These are phyloP conservation scores for Calonectria naviculata DNA, from an alignment of 2,329 filamentous ascomycete genomes.

Conservation along the genomic window DNA sequence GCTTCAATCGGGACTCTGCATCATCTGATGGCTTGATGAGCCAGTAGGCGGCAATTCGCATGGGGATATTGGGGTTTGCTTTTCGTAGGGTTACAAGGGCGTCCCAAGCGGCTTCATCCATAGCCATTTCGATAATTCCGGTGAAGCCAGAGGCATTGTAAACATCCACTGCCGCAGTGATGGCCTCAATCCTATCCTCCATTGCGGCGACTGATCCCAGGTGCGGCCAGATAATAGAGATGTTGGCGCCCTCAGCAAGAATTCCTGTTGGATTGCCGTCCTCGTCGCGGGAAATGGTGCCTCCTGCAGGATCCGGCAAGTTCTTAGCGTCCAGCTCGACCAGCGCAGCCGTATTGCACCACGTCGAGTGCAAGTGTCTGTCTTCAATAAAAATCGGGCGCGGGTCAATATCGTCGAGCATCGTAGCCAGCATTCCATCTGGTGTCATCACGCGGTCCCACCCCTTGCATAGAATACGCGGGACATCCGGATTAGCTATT, in stretches of 20 bases:
- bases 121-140: constrained; percentile 64
- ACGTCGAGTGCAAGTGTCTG: constrained; percentile 65
- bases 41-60: constrained; percentile 59
- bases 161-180: constrained; percentile 53
- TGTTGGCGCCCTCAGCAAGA: constrained; percentile 60
- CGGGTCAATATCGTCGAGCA: constrained; percentile 62
- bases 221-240: constrained; percentile 64
- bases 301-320: constrained; percentile 60
- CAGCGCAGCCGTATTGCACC: constrained; percentile 64
- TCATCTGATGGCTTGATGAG: constrained; percentile 52
- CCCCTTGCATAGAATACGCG: constrained; percentile 61
- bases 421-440: constrained; percentile 52
- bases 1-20: constrained; percentile 47
- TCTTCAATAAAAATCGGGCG: constrained; percentile 67
- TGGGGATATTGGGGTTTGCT: constrained; percentile 41
- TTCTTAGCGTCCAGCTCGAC: constrained; percentile 57
- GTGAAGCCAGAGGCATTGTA: constrained; percentile 59
- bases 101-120: constrained; percentile 61
- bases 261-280: constrained; percentile 59
- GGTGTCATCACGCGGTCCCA: constrained; percentile 63
- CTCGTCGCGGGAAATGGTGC: constrained; percentile 60
- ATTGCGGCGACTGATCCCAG: constrained; percentile 55
- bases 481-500: constrained; percentile 50
- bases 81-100: constrained; percentile 49
- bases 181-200: constrained; percentile 53